Evolutionary conservation across 169 alveolate genomes (phyloP), one percentile per base, ranked within the genome.

Genomic region (Cyclospora cayetanensis): DNA sequence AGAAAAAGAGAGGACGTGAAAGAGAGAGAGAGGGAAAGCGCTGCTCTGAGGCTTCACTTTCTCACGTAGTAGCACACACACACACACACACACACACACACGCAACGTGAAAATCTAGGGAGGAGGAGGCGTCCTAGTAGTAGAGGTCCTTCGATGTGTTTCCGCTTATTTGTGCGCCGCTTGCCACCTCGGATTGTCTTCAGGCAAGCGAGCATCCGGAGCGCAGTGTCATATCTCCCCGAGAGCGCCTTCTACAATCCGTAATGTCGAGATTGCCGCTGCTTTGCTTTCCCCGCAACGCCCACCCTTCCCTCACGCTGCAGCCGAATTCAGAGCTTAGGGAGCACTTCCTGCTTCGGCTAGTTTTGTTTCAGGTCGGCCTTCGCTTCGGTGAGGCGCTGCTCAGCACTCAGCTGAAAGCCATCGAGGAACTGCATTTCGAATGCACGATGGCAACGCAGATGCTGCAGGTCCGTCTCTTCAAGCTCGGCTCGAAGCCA

Each of bases 161-260:
- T 50, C 60, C 18, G 60, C 18, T 50, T 50, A 50, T 50, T 11
- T 50, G n/a, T n/a, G n/a, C n/a, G n/a, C n/a, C n/a, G n/a, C n/a
- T n/a, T n/a, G n/a, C n/a, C n/a, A n/a, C n/a, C n/a, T n/a, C 34
- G 35, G 15, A 25, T 31, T 52, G 65, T 83, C 1, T 53, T 0
- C 37, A 87, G 87, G 92, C 92, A 41, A 37, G 65, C 12, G 87
- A 70, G 1, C 87, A 87, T 72, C 94, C 95, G 20, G 97, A 95
- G 53, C 93, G 95, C 92, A 96, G 97, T 4, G 95, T 96, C 43
- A 92, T 95, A 70, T 94, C 96, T 18, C 97, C 98, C 25, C 72
- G 95, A 46, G 84, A 80, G 90, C 94, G 94, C 53, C 92, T 96
- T 90, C 87, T 96, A 70, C 97, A 95, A 70, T 92, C 96, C 42